Evolutionary conservation across 148 eudicot genomes (phyloP), one percentile per base, ranked within the genome.

Genomic region (Rhododendron mucronatum): DNA sequence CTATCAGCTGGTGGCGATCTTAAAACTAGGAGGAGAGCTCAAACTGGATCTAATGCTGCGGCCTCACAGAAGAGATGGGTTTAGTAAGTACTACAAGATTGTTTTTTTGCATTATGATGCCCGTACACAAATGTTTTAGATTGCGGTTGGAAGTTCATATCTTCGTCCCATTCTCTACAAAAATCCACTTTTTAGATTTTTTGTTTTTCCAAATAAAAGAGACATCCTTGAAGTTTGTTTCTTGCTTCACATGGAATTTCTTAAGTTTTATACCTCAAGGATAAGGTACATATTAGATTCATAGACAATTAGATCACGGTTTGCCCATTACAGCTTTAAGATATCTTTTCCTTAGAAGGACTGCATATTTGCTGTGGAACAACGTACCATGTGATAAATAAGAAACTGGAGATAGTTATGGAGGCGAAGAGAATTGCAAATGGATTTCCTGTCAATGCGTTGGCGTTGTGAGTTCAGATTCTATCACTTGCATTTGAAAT

Each of bases 1-100:
- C 41, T 82, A 50, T 80, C 88, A 44, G 82, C 88, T 67, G 74
- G 87, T 87, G 89, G 83, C 53, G 85, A 89, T 76, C 13, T 82
- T 10, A 87, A 83, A 86, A 88, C 71, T 83, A 90, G 91, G 85
- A 91, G 90, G 86, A 88, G 89, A 37, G 30, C 88, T 86, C 90
- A 84, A 20, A 90, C 81, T 82, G 87, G 85, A 73, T 83, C 87
- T 13, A 90, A 82, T 76, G 84, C 74, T 39, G 84, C 57, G 26
- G 77, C 57, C 8, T 51, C 78, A 61, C 85, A 80, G 30, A 90
- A 90, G 88, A 89, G 91, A 88, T 91, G 93, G 91, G 83, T 76
- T 89, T 89, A 86, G 90, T 85, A 30, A 80, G 86, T 63, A 10
- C 33, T 18, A 79, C 7, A 53, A 51, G 83, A 55, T 81, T 81